Percentiles rank a stretch among this genome's conserved stretches.
Conservation (phyloP, 1,284 basidiomycete species). For the Apiotrichum akiyoshidainum region DNA sequence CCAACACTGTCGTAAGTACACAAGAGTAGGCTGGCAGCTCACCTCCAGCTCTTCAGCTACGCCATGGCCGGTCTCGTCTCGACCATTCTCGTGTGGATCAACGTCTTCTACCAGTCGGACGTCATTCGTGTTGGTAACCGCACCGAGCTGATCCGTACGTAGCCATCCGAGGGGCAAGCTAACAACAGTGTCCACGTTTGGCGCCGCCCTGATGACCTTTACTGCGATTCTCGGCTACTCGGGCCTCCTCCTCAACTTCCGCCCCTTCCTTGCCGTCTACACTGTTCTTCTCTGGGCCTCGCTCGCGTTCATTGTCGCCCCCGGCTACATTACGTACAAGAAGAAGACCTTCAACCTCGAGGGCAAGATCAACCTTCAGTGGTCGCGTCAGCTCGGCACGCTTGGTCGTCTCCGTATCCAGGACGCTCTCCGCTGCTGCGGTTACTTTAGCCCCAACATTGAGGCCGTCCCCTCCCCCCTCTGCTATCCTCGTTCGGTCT, state of each 20-base stretch:
- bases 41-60: conserved; percentile 56
- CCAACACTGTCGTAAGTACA: conserved; percentile 57
- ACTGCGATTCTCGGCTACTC: conserved; percentile 64
- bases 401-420: conserved; percentile 61
- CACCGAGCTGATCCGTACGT: conserved; percentile 58
- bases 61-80: conserved; percentile 58
- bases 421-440: conserved; percentile 64
- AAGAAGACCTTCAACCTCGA: conserved; percentile 65
- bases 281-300: conserved; percentile 67
- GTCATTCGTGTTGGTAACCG: conserved; percentile 62
- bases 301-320: conserved; percentile 61
- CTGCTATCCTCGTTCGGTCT: conserved; percentile 63
- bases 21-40: background rate
- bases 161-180: background rate
- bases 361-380: conserved; percentile 67
- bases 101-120: conserved; percentile 61
- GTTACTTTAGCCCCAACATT: conserved; percentile 63
- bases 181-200: conserved; percentile 59
- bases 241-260: conserved; percentile 69
- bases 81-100: conserved; percentile 64
- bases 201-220: conserved; percentile 58
- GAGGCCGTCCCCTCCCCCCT: conserved; percentile 63
- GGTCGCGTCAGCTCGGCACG: conserved; percentile 60
- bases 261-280: conserved; percentile 68
- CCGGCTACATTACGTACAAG: conserved; percentile 69